Evolutionary conservation across 192 early-diverging fungal genomes (phyloP).

Genomic region (Piromyces sp.): DNA sequence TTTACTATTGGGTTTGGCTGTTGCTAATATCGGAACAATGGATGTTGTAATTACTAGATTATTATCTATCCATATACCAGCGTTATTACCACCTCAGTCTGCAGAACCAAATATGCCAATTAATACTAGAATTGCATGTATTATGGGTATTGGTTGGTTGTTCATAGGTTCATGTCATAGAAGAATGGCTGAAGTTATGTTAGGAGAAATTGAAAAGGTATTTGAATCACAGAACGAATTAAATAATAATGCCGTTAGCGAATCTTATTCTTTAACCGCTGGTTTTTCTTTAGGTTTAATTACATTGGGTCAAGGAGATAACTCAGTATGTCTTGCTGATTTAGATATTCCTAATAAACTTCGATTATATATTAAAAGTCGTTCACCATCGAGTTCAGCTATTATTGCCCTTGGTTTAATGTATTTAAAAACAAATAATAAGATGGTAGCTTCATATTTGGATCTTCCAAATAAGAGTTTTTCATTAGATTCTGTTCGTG

Average conservation of each 20-base stretch:
- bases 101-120: conserved; percentile 42
- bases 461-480: conserved; percentile 30
- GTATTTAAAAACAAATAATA: conserved; percentile 64
- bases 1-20: conserved; percentile 54
- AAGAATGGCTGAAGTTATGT: conserved; percentile 53
- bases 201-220: conserved; percentile 38
- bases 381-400: conserved; percentile 38
- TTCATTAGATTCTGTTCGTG: conserved; percentile 49
- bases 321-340: conserved; percentile 26
- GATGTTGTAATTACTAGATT: conserved; percentile 45
- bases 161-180: conserved; percentile 49
- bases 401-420: conserved; percentile 68
- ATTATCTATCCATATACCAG: conserved; percentile 58
- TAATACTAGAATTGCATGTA: conserved; percentile 42
- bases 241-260: conserved; percentile 2
- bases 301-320: conserved; percentile 45
- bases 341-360: conserved; percentile 36
- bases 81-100: conserved; percentile 36
- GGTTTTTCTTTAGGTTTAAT: conserved; percentile 75
- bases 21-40: conserved; percentile 48
- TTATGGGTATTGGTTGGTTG: conserved; percentile 62
- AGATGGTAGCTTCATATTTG: conserved; percentile 41
- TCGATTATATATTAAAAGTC: conserved; percentile 24
- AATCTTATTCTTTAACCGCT: conserved; percentile 48
- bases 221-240: conserved; percentile 5